A percentile compares a stretch with the other conserved stretches of the same genome.
phyloP scores from a whole-genome alignment of 1,139 yeast species.

The Blastobotrys serpentis region DNA sequence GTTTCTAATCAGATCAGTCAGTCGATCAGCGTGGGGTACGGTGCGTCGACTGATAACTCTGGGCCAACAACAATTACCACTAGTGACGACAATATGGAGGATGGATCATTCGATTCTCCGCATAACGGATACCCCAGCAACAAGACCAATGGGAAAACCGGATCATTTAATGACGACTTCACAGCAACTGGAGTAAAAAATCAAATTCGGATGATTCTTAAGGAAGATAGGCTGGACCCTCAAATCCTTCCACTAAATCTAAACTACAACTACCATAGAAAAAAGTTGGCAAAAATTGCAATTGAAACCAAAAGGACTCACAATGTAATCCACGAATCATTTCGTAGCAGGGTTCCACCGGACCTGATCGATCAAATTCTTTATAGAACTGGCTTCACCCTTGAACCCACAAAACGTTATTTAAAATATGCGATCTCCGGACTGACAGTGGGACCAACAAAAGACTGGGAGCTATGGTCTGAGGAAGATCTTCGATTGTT shows the following conservation, averaged over 20 bases:
- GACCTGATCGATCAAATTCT: conserved; percentile 1
- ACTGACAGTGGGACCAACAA: background rate
- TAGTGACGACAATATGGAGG: too few species aligned
- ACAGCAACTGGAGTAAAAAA: background rate
- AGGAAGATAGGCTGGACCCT: background rate
- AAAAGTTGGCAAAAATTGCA: background rate
- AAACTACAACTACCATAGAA: background rate
- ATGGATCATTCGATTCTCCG: too few species aligned
- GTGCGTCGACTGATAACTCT: too few species aligned
- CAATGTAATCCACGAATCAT: background rate
- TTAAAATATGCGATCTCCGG: background rate
- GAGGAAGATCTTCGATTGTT: background rate
- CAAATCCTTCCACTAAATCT: background rate
- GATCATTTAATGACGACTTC: background rate
- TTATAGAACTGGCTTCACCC: conserved; percentile 1
- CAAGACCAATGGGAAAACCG: too few species aligned
- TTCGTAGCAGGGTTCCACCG: background rate
- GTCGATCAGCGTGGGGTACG: too few species aligned
- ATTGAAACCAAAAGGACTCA: background rate
- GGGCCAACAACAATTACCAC: too few species aligned
- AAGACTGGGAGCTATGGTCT: background rate
- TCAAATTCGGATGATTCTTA: background rate
- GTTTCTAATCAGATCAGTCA: too few species aligned
- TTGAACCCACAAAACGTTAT: background rate
- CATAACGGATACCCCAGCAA: too few species aligned